Conservation (phyloP, 805 yeast genomes). For the Torulaspora gathmanii region DNA sequence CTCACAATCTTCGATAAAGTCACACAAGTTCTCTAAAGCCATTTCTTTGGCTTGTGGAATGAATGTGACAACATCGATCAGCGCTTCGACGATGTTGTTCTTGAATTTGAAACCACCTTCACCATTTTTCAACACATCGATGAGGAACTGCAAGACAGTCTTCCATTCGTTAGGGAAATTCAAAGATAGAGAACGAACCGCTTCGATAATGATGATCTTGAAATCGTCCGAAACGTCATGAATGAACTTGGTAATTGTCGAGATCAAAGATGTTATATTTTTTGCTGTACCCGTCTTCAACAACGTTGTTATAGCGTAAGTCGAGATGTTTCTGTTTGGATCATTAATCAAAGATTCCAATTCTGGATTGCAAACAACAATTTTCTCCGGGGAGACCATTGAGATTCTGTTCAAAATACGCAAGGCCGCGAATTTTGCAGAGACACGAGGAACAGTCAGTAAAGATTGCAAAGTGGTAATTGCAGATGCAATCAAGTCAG, state of each 20-base stretch:
- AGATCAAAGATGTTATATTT: conserved; percentile 81
- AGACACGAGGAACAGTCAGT: conserved; percentile 81
- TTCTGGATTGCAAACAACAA: conserved; percentile 75
- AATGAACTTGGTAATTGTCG: conserved; percentile 82
- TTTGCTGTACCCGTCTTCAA: conserved; percentile 92
- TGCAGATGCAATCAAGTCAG: conserved; percentile 65
- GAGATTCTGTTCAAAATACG: conserved; percentile 84
- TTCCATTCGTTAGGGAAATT: conserved; percentile 91
- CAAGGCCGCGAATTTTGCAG: conserved; percentile 89
- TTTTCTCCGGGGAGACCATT: conserved; percentile 70
- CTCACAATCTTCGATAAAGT: conserved; percentile 97
- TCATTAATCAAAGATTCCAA: conserved; percentile 85
- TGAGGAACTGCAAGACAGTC: conserved; percentile 72
- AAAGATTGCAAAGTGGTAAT: conserved; percentile 69
- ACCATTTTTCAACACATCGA: conserved; percentile 72
- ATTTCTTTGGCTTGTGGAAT: conserved; percentile 77
- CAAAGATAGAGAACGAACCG: conserved; percentile 83
- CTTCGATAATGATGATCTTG: conserved; percentile 90
- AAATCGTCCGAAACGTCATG: conserved; percentile 94
- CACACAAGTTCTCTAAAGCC: conserved; percentile 86
- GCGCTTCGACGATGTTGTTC: conserved; percentile 83
- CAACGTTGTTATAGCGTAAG: conserved; percentile 94
- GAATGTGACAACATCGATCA: conserved; percentile 84
- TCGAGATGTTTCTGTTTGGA: conserved; percentile 84
- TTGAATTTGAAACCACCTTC: conserved; percentile 88